These are phyloP conservation scores for Cymbopogon flexuosus DNA, from an alignment of 202 grass and related monocot species.

Conservation along the genomic window DNA sequence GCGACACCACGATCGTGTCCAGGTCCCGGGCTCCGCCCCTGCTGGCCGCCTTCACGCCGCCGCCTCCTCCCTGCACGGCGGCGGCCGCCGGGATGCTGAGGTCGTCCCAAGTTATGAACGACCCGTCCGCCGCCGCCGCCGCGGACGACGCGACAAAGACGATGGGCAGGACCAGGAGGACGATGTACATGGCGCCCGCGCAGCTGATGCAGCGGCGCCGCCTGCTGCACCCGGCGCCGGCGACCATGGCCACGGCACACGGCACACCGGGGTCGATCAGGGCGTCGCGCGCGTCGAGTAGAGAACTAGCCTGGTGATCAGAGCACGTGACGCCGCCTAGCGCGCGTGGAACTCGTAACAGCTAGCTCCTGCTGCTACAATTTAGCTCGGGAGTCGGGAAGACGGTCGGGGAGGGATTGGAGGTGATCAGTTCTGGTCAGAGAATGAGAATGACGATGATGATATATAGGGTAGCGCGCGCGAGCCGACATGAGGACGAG, in stretches of 20 bases:
- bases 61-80: constrained; percentile 13
- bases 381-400: background rate
- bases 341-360: background rate
- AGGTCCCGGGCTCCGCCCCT: background rate
- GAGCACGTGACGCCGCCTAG: background rate
- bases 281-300: background rate
- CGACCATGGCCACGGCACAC: background rate
- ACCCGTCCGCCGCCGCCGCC: background rate
- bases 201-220: background rate
- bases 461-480: constrained; percentile 1
- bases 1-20: constrained; percentile 63
- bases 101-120: constrained; percentile 79
- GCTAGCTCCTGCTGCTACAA: background rate
- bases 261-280: background rate
- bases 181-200: background rate
- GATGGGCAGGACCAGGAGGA: background rate
- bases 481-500: background rate
- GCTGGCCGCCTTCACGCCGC: constrained; percentile 37
- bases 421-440: background rate
- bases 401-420: background rate
- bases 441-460: background rate
- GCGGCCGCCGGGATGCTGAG: constrained; percentile 32
- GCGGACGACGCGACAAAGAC: background rate
- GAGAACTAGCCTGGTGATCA: background rate
- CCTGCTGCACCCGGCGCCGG: background rate